Percentiles rank a stretch among this genome's conserved stretches.
Conservation (phyloP, 257 asterid genomes). For the Anisodus tanguticus region DNA sequence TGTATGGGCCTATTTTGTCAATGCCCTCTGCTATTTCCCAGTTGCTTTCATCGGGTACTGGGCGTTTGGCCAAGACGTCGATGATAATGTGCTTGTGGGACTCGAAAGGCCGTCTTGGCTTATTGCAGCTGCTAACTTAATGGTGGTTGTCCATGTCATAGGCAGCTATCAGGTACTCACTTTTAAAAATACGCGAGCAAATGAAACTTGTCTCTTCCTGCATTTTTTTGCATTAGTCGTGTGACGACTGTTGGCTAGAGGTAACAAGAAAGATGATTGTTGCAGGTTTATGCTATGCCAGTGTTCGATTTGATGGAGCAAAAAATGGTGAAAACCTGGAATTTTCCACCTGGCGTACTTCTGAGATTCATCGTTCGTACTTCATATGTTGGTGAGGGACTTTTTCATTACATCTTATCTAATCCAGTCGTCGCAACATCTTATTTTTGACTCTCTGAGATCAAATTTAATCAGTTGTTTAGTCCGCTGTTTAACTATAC, state of each 20-base stretch:
- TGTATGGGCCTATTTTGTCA: constrained; percentile 71
- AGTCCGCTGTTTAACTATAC: neutral
- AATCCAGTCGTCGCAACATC: neutral
- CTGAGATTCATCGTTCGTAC: constrained; percentile 69
- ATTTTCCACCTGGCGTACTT: constrained; percentile 44
- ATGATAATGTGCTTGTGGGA: constrained; percentile 73
- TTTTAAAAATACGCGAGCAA: neutral
- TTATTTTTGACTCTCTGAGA: neutral
- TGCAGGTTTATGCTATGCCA: constrained; percentile 91
- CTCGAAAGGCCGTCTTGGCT: constrained; percentile 87
- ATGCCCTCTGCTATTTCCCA: constrained; percentile 77
- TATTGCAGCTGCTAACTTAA: constrained; percentile 81
- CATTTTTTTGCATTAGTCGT: neutral
- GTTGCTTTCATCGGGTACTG: constrained; percentile 83
- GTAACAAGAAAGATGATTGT: neutral
- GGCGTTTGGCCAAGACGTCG: constrained; percentile 82
- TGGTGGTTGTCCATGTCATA: constrained; percentile 86
- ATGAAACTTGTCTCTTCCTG: neutral
- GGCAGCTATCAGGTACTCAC: constrained; percentile 85
- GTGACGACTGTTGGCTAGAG: neutral
- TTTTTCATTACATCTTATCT: neutral
- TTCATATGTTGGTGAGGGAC: constrained; percentile 69
- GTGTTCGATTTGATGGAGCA: constrained; percentile 74
- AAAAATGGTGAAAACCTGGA: constrained; percentile 44
- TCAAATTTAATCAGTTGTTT: neutral